These are phyloP conservation scores for Trichoderma orchidacearum DNA, from an alignment of 495 filamentous ascomycete species.

Conservation along the genomic window DNA sequence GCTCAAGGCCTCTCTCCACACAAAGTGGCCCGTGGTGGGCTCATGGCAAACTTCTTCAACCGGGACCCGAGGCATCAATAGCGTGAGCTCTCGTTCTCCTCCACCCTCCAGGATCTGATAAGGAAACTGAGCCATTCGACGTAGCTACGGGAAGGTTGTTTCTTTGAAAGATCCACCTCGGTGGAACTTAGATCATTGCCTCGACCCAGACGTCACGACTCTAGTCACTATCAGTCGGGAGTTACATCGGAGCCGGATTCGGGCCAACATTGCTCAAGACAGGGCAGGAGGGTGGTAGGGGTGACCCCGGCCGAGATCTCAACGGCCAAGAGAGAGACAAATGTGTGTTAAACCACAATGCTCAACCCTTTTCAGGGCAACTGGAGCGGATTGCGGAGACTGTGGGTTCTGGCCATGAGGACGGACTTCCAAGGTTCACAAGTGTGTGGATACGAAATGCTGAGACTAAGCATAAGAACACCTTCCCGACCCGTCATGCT, in stretches of 20 bases:
- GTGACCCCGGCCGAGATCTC: not conserved
- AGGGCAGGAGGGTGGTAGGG: not conserved
- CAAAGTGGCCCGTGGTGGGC: not conserved
- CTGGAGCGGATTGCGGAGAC: not conserved
- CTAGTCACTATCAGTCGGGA: not conserved
- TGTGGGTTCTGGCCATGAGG: not conserved
- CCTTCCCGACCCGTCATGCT: not conserved
- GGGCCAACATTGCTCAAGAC: not conserved
- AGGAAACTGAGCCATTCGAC: not conserved
- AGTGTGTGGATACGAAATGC: not conserved
- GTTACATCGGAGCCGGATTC: not conserved
- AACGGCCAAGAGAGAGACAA: not conserved
- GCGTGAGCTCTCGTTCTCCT: not conserved
- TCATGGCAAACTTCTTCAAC: not conserved
- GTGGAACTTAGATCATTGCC: not conserved
- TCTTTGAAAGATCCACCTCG: not conserved
- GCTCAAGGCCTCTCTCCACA: no score
- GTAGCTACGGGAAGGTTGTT: not conserved
- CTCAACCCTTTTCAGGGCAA: not conserved
- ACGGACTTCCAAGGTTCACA: not conserved
- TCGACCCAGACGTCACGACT: not conserved
- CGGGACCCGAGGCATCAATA: not conserved
- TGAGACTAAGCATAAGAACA: not conserved
- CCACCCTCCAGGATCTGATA: not conserved
- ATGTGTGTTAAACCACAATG: not conserved